phyloP scores from a whole-genome alignment of 257 asterid genomes.

The Marsdenia floribunda region DNA sequence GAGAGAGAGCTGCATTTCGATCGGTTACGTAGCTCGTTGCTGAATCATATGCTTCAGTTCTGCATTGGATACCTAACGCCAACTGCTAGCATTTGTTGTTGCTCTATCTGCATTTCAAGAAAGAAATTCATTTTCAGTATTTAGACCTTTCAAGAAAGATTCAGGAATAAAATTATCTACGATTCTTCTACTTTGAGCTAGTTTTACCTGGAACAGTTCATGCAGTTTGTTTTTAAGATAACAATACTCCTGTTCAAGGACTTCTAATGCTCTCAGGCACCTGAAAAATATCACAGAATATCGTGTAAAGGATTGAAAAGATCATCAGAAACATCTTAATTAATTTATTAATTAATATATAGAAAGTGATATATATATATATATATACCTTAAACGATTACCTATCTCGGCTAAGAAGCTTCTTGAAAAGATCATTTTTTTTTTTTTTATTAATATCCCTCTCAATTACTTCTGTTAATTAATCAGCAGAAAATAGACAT shows the following conservation, averaged over 20 bases:
- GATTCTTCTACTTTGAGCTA: neutral
- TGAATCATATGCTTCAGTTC: conserved; percentile 12
- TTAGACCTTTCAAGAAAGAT: neutral
- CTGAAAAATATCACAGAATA: conserved; percentile 25
- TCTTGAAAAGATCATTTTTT: too few species aligned
- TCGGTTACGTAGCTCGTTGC: neutral
- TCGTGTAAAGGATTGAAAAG: too few species aligned
- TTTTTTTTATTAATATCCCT: too few species aligned
- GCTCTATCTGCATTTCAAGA: conserved; percentile 59
- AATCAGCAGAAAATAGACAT: neutral
- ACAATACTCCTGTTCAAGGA: conserved; percentile 76
- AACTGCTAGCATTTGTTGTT: conserved; percentile 71
- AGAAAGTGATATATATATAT: too few species aligned
- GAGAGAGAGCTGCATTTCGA: neutral
- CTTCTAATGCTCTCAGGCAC: conserved; percentile 78
- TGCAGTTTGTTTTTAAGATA: conserved; percentile 86
- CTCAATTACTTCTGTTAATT: neutral
- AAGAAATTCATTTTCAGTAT: too few species aligned
- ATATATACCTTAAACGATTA: too few species aligned
- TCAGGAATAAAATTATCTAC: neutral
- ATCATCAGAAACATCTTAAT: neutral
- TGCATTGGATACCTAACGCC: conserved; percentile 66
- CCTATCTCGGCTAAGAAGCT: too few species aligned
- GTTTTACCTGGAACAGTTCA: conserved; percentile 69
- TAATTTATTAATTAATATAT: too few species aligned